Conservation (phyloP, 441 rosid genomes). For the Croton laevigatus region DNA sequence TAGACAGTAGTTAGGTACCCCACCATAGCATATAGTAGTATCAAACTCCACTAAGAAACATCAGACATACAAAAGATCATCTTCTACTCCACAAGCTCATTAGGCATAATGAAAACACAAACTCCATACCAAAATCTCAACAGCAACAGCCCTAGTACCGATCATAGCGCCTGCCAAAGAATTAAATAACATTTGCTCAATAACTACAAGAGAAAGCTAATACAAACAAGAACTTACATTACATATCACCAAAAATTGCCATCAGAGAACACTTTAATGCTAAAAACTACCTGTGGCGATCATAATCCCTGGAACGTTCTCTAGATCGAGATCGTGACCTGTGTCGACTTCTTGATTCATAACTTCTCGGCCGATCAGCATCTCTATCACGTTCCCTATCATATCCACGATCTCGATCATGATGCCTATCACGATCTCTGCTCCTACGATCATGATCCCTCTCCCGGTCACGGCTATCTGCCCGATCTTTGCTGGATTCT, state of each 20-base stretch:
- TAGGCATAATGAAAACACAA: conserved; percentile 18
- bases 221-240: neutral
- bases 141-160: conserved; percentile 38
- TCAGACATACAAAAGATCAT: conserved; percentile 22
- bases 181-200: neutral
- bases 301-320: conserved; percentile 81
- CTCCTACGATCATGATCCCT: conserved; percentile 80
- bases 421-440: conserved; percentile 78
- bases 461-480: conserved; percentile 68
- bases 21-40: conserved; percentile 20
- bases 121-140: conserved; percentile 21
- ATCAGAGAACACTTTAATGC: neutral
- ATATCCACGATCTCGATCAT: conserved; percentile 68
- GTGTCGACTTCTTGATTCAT: conserved; percentile 79
- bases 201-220: neutral
- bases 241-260: neutral
- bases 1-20: conserved; percentile 19
- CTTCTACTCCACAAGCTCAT: conserved; percentile 24
- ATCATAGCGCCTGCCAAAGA: conserved; percentile 46
- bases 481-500: conserved; percentile 70
- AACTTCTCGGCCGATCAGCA: conserved; percentile 60
- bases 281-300: conserved; percentile 70
- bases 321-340: conserved; percentile 84
- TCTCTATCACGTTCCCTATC: conserved; percentile 67
- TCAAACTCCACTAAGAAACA: conserved; percentile 24